These are phyloP conservation scores for Skeletonema menzelii DNA, from an alignment of 108 stramenopile species.

Conservation along the genomic window DNA sequence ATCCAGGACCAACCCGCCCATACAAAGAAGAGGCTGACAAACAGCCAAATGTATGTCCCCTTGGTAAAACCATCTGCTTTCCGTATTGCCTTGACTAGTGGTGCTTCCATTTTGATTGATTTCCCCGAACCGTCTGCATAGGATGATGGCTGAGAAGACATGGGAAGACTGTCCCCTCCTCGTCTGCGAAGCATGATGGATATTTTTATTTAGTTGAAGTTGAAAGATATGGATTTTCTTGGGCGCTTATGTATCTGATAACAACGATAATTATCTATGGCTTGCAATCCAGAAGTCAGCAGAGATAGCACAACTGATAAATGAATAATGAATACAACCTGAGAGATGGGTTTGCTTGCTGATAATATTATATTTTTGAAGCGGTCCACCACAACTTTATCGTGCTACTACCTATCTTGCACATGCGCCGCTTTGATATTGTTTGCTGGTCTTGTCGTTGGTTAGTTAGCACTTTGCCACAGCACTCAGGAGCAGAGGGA, in stretches of 20 bases:
- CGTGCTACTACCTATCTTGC: no score
- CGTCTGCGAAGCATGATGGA: constrained; percentile 31
- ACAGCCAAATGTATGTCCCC: constrained; percentile 49
- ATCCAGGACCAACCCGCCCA: constrained; percentile 29
- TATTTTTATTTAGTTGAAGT: neutral
- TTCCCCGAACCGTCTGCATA: constrained; percentile 69
- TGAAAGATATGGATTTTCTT: neutral
- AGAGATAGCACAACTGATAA: no score
- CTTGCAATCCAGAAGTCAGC: no score
- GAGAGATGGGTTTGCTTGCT: no score
- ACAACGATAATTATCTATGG: no score
- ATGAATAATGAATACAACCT: no score
- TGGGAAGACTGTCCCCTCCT: constrained; percentile 31
- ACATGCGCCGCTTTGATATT: no score
- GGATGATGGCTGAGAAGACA: neutral
- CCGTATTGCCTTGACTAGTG: constrained; percentile 68
- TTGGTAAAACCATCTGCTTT: constrained; percentile 57
- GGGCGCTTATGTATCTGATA: neutral
- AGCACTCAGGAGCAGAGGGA: no score
- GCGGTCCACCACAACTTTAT: no score
- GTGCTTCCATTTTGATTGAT: constrained; percentile 77
- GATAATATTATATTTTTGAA: no score
- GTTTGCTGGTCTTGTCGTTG: no score
- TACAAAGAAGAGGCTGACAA: constrained; percentile 17
- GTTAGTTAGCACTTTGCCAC: no score